phyloP scores from a whole-genome alignment of 2,329 filamentous ascomycete species.

The Leptographium flavum region DNA sequence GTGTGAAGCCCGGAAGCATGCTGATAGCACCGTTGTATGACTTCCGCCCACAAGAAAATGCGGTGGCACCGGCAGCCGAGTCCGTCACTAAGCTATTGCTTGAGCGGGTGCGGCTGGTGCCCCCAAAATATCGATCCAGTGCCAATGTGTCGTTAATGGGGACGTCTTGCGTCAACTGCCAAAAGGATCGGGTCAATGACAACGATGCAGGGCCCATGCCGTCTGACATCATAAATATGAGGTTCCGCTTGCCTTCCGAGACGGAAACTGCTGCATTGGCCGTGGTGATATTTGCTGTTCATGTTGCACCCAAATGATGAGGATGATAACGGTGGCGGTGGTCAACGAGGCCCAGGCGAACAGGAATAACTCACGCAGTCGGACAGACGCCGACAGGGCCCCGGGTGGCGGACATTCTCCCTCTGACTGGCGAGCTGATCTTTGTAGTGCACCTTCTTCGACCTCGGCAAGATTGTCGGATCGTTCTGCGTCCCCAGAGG shows the following conservation, averaged over 20 bases:
- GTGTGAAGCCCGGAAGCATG: slow-evolving; percentile 67
- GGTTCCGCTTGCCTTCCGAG: slow-evolving; percentile 62
- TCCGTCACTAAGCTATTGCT: slow-evolving; percentile 80
- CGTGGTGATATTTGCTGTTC: slow-evolving; percentile 34
- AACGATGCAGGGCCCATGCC: slow-evolving; percentile 94
- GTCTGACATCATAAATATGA: slow-evolving; percentile 98
- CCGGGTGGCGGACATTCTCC: background rate
- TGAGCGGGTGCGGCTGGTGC: slow-evolving; percentile 75
- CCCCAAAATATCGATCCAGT: slow-evolving; percentile 81
- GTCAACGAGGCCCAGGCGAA: slow-evolving; percentile 75
- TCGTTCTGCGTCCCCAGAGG: slow-evolving; percentile 15
- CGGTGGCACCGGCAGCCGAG: slow-evolving; percentile 91
- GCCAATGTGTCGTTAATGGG: slow-evolving; percentile 61
- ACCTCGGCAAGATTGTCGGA: slow-evolving; percentile 18
- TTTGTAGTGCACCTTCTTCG: slow-evolving; percentile 19
- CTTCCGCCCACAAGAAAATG: slow-evolving; percentile 85
- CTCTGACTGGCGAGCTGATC: background rate
- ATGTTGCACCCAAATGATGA: slow-evolving; percentile 69
- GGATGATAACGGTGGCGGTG: slow-evolving; percentile 62
- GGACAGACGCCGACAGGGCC: slow-evolving; percentile 15
- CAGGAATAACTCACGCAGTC: slow-evolving; percentile 56
- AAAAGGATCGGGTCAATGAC: slow-evolving; percentile 72
- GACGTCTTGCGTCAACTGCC: slow-evolving; percentile 62
- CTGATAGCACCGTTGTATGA: slow-evolving; percentile 96
- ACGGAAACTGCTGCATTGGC: slow-evolving; percentile 10